A percentile compares a stretch with the other conserved stretches of the same genome.
Conservation (phyloP, 345 rosid species). For the Acer yangbiense region DNA sequence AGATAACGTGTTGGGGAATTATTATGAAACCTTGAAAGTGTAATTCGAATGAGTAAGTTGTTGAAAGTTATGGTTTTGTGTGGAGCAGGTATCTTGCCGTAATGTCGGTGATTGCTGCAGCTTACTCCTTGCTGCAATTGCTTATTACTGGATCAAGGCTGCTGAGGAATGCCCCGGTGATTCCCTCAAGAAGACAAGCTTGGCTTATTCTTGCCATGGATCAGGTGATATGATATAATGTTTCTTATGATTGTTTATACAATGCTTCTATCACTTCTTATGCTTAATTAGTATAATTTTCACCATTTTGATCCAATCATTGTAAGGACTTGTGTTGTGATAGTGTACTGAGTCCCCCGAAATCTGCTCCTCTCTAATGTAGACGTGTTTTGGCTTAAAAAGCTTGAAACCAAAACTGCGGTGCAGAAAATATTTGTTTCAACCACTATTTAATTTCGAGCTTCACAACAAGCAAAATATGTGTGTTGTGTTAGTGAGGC, state of each 20-base stretch:
- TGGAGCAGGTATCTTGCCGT: constrained; percentile 70
- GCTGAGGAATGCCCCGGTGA: constrained; percentile 46
- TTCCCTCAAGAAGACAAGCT: constrained; percentile 64
- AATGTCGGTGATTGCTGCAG: constrained; percentile 55
- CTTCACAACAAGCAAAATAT: neutral
- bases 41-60: constrained; percentile 14
- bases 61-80: constrained; percentile 10
- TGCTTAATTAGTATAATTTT: no score
- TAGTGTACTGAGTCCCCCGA: no score
- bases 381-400: neutral
- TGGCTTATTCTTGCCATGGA: constrained; percentile 80
- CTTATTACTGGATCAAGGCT: constrained; percentile 52
- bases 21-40: neutral
- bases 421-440: neutral
- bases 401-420: neutral
- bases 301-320: no score
- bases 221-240: constrained; percentile 48
- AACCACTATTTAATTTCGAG: neutral
- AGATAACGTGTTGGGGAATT: neutral
- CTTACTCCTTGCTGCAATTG: constrained; percentile 63
- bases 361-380: neutral
- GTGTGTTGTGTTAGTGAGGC: no score
- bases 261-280: no score
- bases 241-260: neutral
- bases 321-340: no score